Evolutionary conservation across 345 rosid genomes (phyloP).

Genomic region (Syzygium grande): DNA sequence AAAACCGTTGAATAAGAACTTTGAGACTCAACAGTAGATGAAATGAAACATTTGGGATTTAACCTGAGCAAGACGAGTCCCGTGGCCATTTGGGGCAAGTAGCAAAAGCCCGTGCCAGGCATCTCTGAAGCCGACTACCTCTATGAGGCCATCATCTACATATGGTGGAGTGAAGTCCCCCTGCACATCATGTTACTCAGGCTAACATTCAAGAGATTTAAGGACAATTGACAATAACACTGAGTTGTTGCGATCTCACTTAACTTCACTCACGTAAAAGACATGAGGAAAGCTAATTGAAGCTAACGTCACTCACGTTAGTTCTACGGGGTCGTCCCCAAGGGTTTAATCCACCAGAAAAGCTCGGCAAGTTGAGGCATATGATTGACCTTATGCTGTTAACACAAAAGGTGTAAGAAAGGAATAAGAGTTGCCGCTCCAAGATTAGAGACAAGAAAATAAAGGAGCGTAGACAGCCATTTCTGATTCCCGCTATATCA

Average conservation of each 20-base stretch:
- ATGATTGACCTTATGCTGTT: constrained; percentile 59
- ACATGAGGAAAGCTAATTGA: background rate
- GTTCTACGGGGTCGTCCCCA: constrained; percentile 49
- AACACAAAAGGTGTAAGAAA: background rate
- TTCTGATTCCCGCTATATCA: background rate
- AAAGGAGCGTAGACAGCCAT: background rate
- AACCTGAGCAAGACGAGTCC: constrained; percentile 51
- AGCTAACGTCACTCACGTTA: constrained; percentile 31
- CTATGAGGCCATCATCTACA: constrained; percentile 37
- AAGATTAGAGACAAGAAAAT: background rate
- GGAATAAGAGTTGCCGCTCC: background rate
- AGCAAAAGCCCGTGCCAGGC: constrained; percentile 43
- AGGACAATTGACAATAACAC: background rate
- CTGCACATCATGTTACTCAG: constrained; percentile 8
- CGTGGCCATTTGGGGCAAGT: constrained; percentile 34
- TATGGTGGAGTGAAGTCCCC: constrained; percentile 30
- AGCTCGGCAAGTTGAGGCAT: constrained; percentile 74
- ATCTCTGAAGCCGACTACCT: constrained; percentile 42
- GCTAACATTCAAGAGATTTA: background rate
- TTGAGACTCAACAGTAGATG: background rate
- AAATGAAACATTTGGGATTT: background rate
- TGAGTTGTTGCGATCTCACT: background rate
- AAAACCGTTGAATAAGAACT: background rate
- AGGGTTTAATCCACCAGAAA: constrained; percentile 72
- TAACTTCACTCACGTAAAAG: background rate